A percentile compares a stretch with the other conserved stretches of the same genome.
Evolutionary conservation across 371 early-diverging fungal genomes (phyloP).

Genomic region (Syncephalastrum monosporum): DNA sequence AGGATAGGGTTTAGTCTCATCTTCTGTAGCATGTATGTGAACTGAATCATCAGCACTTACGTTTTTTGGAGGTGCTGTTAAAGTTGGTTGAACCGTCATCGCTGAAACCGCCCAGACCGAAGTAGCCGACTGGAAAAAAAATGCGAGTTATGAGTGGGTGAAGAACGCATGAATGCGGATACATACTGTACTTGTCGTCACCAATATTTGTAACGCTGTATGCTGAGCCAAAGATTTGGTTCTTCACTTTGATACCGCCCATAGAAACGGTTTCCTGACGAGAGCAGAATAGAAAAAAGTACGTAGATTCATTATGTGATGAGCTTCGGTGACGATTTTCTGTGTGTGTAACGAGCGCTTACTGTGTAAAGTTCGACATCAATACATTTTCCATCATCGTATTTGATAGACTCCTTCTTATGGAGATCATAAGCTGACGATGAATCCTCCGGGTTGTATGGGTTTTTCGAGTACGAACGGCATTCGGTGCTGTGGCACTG

Average conservation of each 20-base stretch:
- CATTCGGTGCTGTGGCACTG: conserved; percentile 43
- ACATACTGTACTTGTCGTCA: conserved; percentile 39
- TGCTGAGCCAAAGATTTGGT: conserved; percentile 42
- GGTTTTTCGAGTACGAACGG: conserved; percentile 19
- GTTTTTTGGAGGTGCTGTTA: conserved; percentile 22
- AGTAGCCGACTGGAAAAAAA: conserved; percentile 25
- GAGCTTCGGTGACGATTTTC: not conserved
- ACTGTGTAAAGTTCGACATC: conserved; percentile 41
- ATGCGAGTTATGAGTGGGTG: not conserved
- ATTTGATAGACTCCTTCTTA: conserved; percentile 36
- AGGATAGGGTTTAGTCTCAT: too few species aligned
- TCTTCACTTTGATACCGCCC: conserved; percentile 33
- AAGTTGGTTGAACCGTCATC: conserved; percentile 36
- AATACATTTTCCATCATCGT: conserved; percentile 39
- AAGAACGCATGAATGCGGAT: not conserved
- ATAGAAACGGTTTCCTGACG: conserved; percentile 38
- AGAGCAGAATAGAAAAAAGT: conserved; percentile 2
- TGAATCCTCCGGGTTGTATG: conserved; percentile 34
- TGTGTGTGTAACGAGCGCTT: conserved; percentile 8
- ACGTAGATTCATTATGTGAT: too few species aligned
- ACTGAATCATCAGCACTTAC: conserved; percentile 9
- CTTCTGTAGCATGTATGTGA: too few species aligned
- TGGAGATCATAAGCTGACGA: conserved; percentile 36
- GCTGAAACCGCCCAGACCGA: conserved; percentile 41
- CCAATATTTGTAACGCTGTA: conserved; percentile 41